Evolutionary conservation across 257 asterid genomes (phyloP).

Genomic region (Solanum appendiculatum): DNA sequence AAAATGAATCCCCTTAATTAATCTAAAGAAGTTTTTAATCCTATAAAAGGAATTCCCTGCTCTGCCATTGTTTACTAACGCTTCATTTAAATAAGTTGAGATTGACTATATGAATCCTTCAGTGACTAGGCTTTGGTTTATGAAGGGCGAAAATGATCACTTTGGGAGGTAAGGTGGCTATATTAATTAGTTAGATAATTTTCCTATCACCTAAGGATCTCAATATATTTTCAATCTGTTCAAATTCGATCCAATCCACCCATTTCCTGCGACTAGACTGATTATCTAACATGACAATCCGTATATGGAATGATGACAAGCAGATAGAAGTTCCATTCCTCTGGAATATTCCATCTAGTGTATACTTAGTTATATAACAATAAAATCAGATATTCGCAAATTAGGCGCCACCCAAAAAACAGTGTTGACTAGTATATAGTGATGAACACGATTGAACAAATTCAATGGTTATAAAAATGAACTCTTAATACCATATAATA

Average conservation of each 20-base stretch:
- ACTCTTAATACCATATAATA: background rate
- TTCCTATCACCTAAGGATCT: background rate
- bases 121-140: background rate
- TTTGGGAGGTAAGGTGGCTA: background rate
- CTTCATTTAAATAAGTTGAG: background rate
- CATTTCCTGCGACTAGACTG: background rate
- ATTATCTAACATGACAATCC: background rate
- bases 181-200: too few species aligned
- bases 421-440: background rate
- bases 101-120: background rate
- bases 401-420: constrained; percentile 17
- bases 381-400: constrained; percentile 16
- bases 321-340: background rate
- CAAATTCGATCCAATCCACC: background rate
- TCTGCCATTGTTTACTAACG: background rate
- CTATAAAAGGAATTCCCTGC: too few species aligned
- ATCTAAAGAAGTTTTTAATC: background rate
- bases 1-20: too few species aligned
- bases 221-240: background rate
- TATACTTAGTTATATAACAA: constrained; percentile 20
- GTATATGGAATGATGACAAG: background rate
- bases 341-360: constrained; percentile 3
- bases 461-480: background rate
- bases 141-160: background rate
- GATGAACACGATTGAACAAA: background rate